Base-by-base conservation (phyloP, 2,329 filamentous ascomycete genomes). In the Trichophaea hybrida region DNA sequence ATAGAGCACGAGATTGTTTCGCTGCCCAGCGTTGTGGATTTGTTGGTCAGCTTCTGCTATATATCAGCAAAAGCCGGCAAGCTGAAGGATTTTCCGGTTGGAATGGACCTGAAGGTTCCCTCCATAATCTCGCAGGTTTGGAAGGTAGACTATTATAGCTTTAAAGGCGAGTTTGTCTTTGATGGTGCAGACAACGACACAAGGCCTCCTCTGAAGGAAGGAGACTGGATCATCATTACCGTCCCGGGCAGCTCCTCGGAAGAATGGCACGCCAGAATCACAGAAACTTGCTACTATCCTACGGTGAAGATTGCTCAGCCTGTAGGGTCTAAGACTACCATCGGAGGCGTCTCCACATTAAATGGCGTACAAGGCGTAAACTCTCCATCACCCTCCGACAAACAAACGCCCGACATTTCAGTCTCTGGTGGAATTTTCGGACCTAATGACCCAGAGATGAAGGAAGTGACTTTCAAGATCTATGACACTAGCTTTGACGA, bases 31-130 rank as follows among this genome's bases (percentile, higher is more conserved):
- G 88, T 94, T 0, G 86, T 94, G 10, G 90, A 96, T 69, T 76
- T 96, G 1, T 77, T 96, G 0, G 73, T 94, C 51, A 90, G 82
- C 71, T 86, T 96, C 69, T 90, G 88, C 70, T 93, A 89, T 69
- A 69, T 74, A 10, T 80, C 81, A 51, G 75, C 82, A 5, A 66
- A 65, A 4, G 5, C 59, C 3, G 67, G 66, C 3, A 72, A 71
- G 37, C 70, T 84, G 32, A 73, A 72, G 38, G 75, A 80, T 57
- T 79, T 82, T 55, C 81, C 82, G 0, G 73, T 71, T 40, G 81
- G 81, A 1, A 75, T 84, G 56, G 75, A 75, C 17, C 68, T 83
- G 46, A 74, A 72, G 53, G 76, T 82, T 4, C 79, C 80, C 8
- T 40, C 32, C 15, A 31, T 13, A 17, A 49, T 46, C 7, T 37